Evolutionary conservation across 768 basidiomycete species (phyloP), one percentile per base, ranked within the genome.

Genomic region (Suillus fuscotomentosus): DNA sequence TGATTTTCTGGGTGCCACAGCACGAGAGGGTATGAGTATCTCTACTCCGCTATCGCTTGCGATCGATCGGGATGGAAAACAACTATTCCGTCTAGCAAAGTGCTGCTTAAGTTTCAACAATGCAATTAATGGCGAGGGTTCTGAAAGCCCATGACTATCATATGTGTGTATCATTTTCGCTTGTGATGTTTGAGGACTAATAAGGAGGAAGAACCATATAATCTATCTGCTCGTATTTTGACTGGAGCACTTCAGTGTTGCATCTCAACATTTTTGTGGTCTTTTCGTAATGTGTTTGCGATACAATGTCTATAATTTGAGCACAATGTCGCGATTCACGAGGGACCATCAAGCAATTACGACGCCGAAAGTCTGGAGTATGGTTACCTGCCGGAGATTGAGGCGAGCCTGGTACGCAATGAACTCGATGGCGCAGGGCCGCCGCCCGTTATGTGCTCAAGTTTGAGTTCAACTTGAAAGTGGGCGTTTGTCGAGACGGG

Each of bases 21-120:
- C 63, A 1, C 47, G 43, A 10, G 64, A 71, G 31, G 68, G 61
- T 0, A 62, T 8, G 5, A 31, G 31, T 31, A 31, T 31, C 31
- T n/a, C 70, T 53, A 65, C 24, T 45, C 42, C 67, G n/a, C 56
- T 73, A 60, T 60, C 68, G 39, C 51, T 36, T 38, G 72, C 70
- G 5, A 70, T 73, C 1, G 59, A 71, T 41, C 67, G 72, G 17
- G 68, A 75, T 22, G 72, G 72, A 15, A 61, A 68, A 39, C 43
- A 51, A 1, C 36, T 75, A 41, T 63, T 72, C 4, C 62, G 62
- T 14, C 65, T 75, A 2, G 72, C 72, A 11, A 45, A 14, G 47
- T 59, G 51, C 51, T 72, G 72, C 43, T 61, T 74, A 47, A 67
- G 71, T 34, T 69, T 74, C 3, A 72, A 65, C 43, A 62, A 36